These are phyloP conservation scores for Crepidotus variabilis DNA, from an alignment of 768 basidiomycete genomes.

Conservation along the genomic window DNA sequence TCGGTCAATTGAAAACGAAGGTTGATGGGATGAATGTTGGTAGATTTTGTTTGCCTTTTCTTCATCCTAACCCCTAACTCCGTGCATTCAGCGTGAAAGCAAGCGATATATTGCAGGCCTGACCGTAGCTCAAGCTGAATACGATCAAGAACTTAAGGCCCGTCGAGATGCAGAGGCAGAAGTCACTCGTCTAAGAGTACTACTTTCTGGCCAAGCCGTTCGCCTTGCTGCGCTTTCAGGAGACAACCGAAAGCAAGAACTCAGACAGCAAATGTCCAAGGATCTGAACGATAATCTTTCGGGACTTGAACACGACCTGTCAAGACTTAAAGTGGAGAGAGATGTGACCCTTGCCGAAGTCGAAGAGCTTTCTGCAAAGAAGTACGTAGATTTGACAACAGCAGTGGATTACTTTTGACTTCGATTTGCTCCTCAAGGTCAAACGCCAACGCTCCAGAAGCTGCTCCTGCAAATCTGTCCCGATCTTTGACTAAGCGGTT, in stretches of 20 bases:
- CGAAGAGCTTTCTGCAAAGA: slow-evolving; percentile 80
- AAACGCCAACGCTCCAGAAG: slow-evolving; percentile 28
- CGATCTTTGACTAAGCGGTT: slow-evolving; percentile 82
- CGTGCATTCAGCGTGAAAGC: slow-evolving; percentile 67
- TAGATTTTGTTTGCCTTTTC: slow-evolving; percentile 6
- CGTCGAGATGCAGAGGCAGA: slow-evolving; percentile 92
- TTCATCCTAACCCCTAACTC: not conserved
- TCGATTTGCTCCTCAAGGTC: slow-evolving; percentile 12
- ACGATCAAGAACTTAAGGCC: slow-evolving; percentile 85
- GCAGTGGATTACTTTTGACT: slow-evolving; percentile 4
- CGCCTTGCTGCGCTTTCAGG: slow-evolving; percentile 81
- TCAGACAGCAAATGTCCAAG: slow-evolving; percentile 73
- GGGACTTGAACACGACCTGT: slow-evolving; percentile 80
- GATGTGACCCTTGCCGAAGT: slow-evolving; percentile 93
- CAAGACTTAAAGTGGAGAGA: slow-evolving; percentile 82
- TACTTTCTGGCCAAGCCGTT: slow-evolving; percentile 87
- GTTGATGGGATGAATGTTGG: slow-evolving; percentile 87
- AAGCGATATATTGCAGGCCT: slow-evolving; percentile 91
- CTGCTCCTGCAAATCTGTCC: slow-evolving; percentile 44
- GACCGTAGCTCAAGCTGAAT: slow-evolving; percentile 90
- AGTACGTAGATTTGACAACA: slow-evolving; percentile 39
- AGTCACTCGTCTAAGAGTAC: slow-evolving; percentile 77
- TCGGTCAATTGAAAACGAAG: slow-evolving; percentile 62
- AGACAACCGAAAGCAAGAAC: slow-evolving; percentile 73
- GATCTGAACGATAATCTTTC: slow-evolving; percentile 75